A percentile compares a stretch with the other conserved stretches of the same genome.
Conservation (phyloP, 1,284 basidiomycete genomes). For the Acaromyces ingoldii region DNA sequence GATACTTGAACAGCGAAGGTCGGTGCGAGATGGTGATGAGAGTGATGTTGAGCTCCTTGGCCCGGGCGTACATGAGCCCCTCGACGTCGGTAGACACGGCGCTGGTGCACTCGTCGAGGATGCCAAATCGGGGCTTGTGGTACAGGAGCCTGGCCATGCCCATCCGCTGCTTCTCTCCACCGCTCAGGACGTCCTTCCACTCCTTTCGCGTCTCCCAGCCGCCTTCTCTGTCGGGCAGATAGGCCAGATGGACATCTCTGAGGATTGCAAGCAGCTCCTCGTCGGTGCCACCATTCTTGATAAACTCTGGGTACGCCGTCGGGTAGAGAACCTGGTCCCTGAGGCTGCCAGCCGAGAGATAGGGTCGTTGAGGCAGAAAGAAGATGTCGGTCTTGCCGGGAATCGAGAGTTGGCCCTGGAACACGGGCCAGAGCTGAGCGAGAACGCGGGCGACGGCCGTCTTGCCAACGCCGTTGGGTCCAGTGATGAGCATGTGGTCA, state of each 20-base stretch:
- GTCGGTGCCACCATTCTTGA: slow-evolving; percentile 64
- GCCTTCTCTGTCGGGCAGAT: slow-evolving; percentile 88
- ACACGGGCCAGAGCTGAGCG: slow-evolving; percentile 75
- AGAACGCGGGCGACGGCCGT: slow-evolving; percentile 85
- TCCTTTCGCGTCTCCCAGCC: slow-evolving; percentile 85
- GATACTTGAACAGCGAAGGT: slow-evolving; percentile 60
- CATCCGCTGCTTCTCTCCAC: slow-evolving; percentile 70
- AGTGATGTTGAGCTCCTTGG: slow-evolving; percentile 85
- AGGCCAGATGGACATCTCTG: slow-evolving; percentile 75
- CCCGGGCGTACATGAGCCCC: slow-evolving; percentile 80
- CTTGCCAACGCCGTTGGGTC: slow-evolving; percentile 77
- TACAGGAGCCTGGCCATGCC: slow-evolving; percentile 97
- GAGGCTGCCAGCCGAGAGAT: slow-evolving; percentile 79
- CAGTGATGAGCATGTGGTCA: slow-evolving; percentile 89
- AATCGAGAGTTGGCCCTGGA: slow-evolving; percentile 51
- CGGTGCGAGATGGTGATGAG: slow-evolving; percentile 74
- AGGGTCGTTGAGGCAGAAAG: slow-evolving; percentile 86
- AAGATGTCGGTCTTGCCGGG: slow-evolving; percentile 60
- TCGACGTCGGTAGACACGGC: slow-evolving; percentile 72
- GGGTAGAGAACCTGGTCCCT: slow-evolving; percentile 68
- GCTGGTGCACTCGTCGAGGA: slow-evolving; percentile 91
- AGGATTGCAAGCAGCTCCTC: slow-evolving; percentile 70
- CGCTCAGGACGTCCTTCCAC: slow-evolving; percentile 88
- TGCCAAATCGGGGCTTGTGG: slow-evolving; percentile 92
- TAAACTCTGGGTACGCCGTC: slow-evolving; percentile 42